Conservation (phyloP, 2,329 filamentous ascomycete species). For the Calonectria crousiana region DNA sequence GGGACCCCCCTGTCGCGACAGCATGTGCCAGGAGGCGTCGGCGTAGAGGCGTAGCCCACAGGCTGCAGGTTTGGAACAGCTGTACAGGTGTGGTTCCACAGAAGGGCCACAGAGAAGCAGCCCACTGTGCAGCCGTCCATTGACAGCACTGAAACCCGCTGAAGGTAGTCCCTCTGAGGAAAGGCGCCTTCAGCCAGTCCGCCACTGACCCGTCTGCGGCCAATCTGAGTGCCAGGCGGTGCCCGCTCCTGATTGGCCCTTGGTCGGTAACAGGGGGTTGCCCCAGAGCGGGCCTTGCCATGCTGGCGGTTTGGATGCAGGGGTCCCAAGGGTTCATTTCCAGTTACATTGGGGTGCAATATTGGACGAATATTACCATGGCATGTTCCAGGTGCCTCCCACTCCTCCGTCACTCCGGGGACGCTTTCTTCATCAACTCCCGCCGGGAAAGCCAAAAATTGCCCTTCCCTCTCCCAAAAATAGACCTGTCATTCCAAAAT, state of each 20-base stretch:
- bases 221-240: slow-evolving; percentile 21
- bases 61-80: slow-evolving; percentile 19
- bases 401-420: slow-evolving; percentile 2
- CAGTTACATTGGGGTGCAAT: slow-evolving; percentile 21
- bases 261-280: slow-evolving; percentile 17
- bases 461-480: background rate
- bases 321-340: slow-evolving; percentile 28
- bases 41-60: slow-evolving; percentile 11
- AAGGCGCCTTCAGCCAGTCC: slow-evolving; percentile 17
- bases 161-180: slow-evolving; percentile 24
- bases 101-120: slow-evolving; percentile 14
- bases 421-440: slow-evolving; percentile 11
- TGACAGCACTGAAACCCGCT: slow-evolving; percentile 20
- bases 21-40: slow-evolving; percentile 48
- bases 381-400: slow-evolving; percentile 18
- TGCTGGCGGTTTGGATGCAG: slow-evolving; percentile 36
- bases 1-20: slow-evolving; percentile 49
- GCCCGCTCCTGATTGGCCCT: slow-evolving; percentile 28
- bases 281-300: slow-evolving; percentile 33
- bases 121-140: slow-evolving; percentile 14
- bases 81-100: slow-evolving; percentile 9
- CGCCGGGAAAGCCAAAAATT: background rate
- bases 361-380: slow-evolving; percentile 21
- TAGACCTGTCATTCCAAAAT: background rate
- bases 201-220: slow-evolving; percentile 1